Evolutionary conservation across 106 monocot species (phyloP), one percentile per base, ranked within the genome.

Genomic region (Dendrobium chrysotoxum): DNA sequence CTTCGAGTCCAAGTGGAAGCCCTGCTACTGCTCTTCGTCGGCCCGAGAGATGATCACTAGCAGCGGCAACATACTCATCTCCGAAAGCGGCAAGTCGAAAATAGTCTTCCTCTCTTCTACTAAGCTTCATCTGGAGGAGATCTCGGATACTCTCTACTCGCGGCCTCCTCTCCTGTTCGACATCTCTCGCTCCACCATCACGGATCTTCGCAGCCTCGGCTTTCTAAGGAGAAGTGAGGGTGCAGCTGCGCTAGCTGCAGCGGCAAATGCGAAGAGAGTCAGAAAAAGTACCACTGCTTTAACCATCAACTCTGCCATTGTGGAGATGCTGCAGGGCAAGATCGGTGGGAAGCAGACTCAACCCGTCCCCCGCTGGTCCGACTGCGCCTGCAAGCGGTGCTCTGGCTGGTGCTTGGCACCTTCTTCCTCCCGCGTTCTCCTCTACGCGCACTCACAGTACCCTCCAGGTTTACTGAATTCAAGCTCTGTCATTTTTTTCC

Each of bases 111-210:
- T 96, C 31, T 84, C 77, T 72, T 90, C 84, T n/a, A 83, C 77
- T 40, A 90, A 88, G 81, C 84, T 93, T 50, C 86, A 90, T 72
- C 86, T 92, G 2, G 96, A 93, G 53, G 96, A 96, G 81, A 87
- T 93, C 46, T 96, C 96, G 72, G 96, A 96, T 76, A 96, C 96
- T 0, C 92, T 96, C 28, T 92, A 92, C 82, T 82, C 79, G 40
- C 88, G 96, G n/a, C 86, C 90, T 0, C 89, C 91, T 9, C 88
- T 90, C 17, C 79, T 90, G 25, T 88, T 81, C 64, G 50, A 50
- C 13, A 12, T 50, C 11, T 86, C 23, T 85, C 83, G 9, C 46
- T 67, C 80, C 46, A 84, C 90, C 5, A 79, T 85, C 0, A 65
- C 16, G 11, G 28, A 35, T 28, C 70, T 20, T 18, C 74, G 30